Percentiles rank a stretch among this genome's conserved stretches.
Conservation (phyloP, 176 grass and related monocot species). For the Lolium rigidum region DNA sequence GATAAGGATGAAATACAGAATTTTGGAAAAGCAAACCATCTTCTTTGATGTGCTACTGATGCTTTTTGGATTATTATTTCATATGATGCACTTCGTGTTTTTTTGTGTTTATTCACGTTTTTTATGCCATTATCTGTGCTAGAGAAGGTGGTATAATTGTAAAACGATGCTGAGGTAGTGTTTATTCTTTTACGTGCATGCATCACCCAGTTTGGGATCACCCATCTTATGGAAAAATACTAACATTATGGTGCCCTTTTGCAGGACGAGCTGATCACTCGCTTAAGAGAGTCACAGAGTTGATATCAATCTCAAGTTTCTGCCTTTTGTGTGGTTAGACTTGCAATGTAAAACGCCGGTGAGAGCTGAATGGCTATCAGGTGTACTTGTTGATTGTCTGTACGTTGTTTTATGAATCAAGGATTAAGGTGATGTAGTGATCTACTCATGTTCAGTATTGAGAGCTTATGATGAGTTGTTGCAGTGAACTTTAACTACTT, state of each 20-base stretch:
- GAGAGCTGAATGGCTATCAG: constrained; percentile 5
- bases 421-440: neutral
- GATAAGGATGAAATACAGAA: constrained; percentile 1
- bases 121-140: neutral
- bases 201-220: neutral
- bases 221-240: neutral
- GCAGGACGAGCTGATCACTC: constrained; percentile 62
- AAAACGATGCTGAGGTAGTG: neutral
- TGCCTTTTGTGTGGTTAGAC: neutral
- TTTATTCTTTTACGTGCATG: neutral
- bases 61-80: neutral
- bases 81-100: neutral
- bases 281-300: constrained; percentile 6
- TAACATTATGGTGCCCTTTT: constrained; percentile 20
- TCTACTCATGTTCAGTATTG: neutral
- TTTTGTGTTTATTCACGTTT: constrained; percentile 7
- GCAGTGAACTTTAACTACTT: neutral
- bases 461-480: constrained; percentile 13
- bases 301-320: constrained; percentile 6
- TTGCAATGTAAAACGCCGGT: neutral
- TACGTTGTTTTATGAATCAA: neutral
- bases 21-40: constrained; percentile 4
- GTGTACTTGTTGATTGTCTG: constrained; percentile 1
- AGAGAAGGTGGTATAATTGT: neutral
- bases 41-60: neutral